Percentiles rank a stretch among this genome's conserved stretches.
phyloP scores from a whole-genome alignment of 164 flowering plant genomes.

The Buxus sempervirens region DNA sequence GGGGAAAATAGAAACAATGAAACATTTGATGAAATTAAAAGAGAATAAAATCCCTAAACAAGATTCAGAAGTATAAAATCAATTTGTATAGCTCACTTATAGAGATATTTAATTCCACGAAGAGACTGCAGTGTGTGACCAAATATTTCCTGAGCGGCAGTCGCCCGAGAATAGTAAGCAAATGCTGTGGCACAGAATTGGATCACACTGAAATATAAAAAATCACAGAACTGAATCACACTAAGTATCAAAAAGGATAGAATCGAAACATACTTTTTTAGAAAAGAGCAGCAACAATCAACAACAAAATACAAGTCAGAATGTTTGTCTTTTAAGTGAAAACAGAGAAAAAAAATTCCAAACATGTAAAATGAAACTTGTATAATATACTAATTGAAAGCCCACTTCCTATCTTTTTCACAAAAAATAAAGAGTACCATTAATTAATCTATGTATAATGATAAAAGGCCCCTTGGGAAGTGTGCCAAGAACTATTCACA shows the following conservation, averaged over 20 bases:
- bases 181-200: conserved; percentile 96
- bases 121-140: conserved; percentile 97
- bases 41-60: background rate
- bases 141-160: conserved; percentile 97
- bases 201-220: conserved; percentile 87
- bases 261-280: no score
- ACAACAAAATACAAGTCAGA: background rate
- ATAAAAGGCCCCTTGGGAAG: no score
- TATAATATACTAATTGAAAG: background rate
- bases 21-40: conserved; percentile 11
- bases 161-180: conserved; percentile 96
- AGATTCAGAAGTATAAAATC: background rate
- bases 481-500: no score
- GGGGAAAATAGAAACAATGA: no score
- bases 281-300: conserved; percentile 2
- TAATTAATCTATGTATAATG: no score
- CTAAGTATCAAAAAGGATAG: no score
- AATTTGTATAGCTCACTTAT: conserved; percentile 66
- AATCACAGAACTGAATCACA: no score
- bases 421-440: background rate
- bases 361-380: background rate
- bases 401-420: background rate
- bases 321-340: no score
- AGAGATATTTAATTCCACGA: conserved; percentile 87
- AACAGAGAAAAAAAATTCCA: background rate